Evolutionary conservation across 1,284 basidiomycete species (phyloP).

Genomic region (Marasmius tenuissimus): DNA sequence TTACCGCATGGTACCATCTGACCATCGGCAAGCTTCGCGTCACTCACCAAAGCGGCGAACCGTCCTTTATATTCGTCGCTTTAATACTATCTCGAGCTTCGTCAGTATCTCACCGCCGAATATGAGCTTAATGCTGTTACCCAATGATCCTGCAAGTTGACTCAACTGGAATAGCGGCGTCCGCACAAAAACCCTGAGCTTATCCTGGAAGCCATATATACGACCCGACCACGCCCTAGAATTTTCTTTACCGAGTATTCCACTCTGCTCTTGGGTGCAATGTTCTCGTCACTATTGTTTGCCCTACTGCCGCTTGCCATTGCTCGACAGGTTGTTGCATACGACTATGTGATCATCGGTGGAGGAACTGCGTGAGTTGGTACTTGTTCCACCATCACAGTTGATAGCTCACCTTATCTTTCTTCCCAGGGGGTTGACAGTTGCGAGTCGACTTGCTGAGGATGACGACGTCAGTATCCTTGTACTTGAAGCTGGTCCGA

Average conservation of each 20-base stretch:
- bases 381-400: background rate
- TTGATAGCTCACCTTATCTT: background rate
- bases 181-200: too few species aligned
- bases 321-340: background rate
- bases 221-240: background rate
- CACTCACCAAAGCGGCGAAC: too few species aligned
- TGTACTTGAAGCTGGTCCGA: slow-evolving; percentile 18
- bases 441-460: slow-evolving; percentile 17
- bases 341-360: slow-evolving; percentile 30
- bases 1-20: too few species aligned
- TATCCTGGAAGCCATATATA: too few species aligned
- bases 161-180: too few species aligned
- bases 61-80: too few species aligned
- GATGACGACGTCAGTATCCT: slow-evolving; percentile 8
- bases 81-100: too few species aligned
- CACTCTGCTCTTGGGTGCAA: background rate
- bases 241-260: background rate
- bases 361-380: slow-evolving; percentile 27
- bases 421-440: slow-evolving; percentile 13
- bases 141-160: too few species aligned
- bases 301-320: background rate
- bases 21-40: too few species aligned
- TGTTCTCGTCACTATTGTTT: background rate
- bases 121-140: too few species aligned
- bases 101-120: too few species aligned